Evolutionary conservation across 1,284 basidiomycete genomes (phyloP).

Genomic region (Apiotrichum mycotoxinovorans): DNA sequence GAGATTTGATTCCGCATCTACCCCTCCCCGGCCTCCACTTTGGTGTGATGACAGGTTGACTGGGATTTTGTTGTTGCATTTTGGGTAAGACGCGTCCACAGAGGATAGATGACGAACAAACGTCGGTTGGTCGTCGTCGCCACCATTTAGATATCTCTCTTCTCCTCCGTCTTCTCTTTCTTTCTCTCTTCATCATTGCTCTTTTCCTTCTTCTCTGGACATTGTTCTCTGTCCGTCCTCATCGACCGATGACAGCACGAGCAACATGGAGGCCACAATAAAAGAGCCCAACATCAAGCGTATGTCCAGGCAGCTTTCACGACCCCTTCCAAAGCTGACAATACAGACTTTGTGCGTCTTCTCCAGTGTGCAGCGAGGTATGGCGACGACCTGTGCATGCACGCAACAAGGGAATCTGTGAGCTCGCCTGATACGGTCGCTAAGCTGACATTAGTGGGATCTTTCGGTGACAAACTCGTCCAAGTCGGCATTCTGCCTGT

Average conservation of each 20-base stretch:
- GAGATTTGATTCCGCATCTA: too few species aligned
- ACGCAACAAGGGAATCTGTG: constrained; percentile 37
- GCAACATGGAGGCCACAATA: constrained; percentile 38
- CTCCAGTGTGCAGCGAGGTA: constrained; percentile 47
- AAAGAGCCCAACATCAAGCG: constrained; percentile 33
- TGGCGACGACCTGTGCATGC: constrained; percentile 48
- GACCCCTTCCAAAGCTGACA: constrained; percentile 47
- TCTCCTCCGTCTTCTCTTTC: background rate
- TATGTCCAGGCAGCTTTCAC: constrained; percentile 5
- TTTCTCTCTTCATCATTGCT: background rate
- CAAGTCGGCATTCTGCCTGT: constrained; percentile 46
- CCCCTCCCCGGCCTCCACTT: too few species aligned
- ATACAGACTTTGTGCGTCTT: constrained; percentile 42
- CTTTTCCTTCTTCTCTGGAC: too few species aligned
- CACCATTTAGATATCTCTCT: background rate
- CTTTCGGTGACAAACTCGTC: constrained; percentile 44
- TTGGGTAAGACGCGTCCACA: too few species aligned
- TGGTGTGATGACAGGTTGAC: too few species aligned
- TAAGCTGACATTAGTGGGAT: constrained; percentile 35
- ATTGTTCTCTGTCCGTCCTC: background rate
- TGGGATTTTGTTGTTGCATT: too few species aligned
- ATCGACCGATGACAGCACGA: background rate
- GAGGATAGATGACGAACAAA: too few species aligned
- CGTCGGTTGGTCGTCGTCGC: too few species aligned
- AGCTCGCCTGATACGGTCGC: background rate